Conservation (phyloP, 164 flowering plant species). For the Echeveria elegans region DNA sequence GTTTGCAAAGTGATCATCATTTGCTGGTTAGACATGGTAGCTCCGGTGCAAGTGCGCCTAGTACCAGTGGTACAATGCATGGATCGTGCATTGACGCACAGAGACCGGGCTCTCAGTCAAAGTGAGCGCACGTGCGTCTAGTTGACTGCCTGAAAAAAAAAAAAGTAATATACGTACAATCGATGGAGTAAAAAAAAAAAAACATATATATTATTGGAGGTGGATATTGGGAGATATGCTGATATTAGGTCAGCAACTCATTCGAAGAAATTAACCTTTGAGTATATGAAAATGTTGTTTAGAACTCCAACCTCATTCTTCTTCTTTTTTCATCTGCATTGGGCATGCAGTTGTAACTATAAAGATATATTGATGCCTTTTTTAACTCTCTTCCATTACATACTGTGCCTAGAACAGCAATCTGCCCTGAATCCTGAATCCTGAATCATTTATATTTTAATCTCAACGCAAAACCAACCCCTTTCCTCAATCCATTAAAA, state of each 20-base stretch:
- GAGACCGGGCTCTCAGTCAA: not conserved
- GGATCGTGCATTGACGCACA: not conserved
- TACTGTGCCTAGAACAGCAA: too few relatives aligned
- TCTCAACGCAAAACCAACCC: too few relatives aligned
- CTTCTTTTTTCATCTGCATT: too few relatives aligned
- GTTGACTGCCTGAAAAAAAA: not conserved
- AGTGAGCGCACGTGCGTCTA: not conserved
- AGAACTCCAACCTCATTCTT: too few relatives aligned
- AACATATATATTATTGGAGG: too few relatives aligned
- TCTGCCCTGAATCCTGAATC: too few relatives aligned
- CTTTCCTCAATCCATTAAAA: too few relatives aligned
- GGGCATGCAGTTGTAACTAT: too few relatives aligned
- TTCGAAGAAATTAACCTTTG: not conserved
- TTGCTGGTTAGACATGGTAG: slow-evolving; percentile 34
- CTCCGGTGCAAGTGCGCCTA: not conserved
- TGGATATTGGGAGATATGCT: not conserved
- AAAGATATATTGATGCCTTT: too few relatives aligned
- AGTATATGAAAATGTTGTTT: not conserved
- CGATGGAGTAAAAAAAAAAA: not conserved
- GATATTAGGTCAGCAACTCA: too few relatives aligned
- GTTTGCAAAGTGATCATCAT: slow-evolving; percentile 39
- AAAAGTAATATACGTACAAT: not conserved
- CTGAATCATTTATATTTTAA: too few relatives aligned
- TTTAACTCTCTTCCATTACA: too few relatives aligned
- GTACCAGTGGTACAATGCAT: not conserved